phyloP scores from a whole-genome alignment of 2,329 filamentous ascomycete genomes.

The Mycocentrospora acerina region DNA sequence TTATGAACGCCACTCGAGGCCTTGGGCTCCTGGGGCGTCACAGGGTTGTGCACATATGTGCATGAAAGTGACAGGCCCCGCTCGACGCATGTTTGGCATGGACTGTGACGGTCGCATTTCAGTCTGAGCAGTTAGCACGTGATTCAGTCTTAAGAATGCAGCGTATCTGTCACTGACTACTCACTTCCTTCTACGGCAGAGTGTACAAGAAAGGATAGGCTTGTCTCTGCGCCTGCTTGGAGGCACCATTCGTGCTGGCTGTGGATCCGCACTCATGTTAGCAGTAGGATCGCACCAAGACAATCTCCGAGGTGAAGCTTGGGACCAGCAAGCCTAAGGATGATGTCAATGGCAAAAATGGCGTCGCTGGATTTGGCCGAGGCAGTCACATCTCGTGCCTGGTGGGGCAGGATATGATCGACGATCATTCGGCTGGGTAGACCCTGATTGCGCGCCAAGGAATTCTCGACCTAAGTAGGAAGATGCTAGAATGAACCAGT shows the following conservation, averaged over 20 bases:
- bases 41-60: constrained; percentile 26
- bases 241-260: constrained; percentile 20
- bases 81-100: constrained; percentile 40
- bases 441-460: too few species aligned
- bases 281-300: not conserved
- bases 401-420: too few species aligned
- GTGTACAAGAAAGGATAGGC: constrained; percentile 26
- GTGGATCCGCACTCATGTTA: constrained; percentile 19
- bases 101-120: constrained; percentile 41
- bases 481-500: too few species aligned
- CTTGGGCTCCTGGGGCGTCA: constrained; percentile 23
- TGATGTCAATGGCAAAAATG: too few species aligned
- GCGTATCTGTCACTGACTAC: constrained; percentile 4
- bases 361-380: too few species aligned
- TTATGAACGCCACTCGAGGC: constrained; percentile 36
- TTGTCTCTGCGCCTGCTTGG: constrained; percentile 31
- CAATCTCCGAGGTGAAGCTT: constrained; percentile 1
- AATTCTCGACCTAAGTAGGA: too few species aligned
- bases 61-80: constrained; percentile 39
- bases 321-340: too few species aligned
- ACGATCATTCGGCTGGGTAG: too few species aligned
- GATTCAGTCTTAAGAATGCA: too few species aligned
- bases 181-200: constrained; percentile 19
- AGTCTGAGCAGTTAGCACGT: constrained; percentile 25
- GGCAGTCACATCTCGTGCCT: too few species aligned